Evolutionary conservation across 768 basidiomycete genomes (phyloP).

Genomic region (Mycena indigotica): DNA sequence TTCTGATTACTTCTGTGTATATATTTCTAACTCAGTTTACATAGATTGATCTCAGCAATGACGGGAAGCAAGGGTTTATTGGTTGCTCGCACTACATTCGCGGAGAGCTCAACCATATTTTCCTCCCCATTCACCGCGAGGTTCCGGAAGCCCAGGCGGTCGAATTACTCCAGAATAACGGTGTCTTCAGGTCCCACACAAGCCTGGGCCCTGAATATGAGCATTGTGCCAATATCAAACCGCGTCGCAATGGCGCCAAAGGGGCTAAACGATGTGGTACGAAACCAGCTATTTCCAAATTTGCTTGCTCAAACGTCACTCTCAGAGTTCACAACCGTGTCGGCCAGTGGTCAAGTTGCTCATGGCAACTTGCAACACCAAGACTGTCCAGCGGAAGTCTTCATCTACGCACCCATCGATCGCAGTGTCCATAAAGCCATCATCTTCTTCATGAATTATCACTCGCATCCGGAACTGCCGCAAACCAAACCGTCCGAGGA

Average conservation of each 20-base stretch:
- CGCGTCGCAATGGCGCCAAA: neutral
- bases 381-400: constrained; percentile 9
- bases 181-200: neutral
- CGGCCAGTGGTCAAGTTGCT: neutral
- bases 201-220: neutral
- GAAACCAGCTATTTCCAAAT: too few relatives aligned
- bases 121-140: neutral
- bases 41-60: too few relatives aligned
- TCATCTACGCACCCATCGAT: constrained; percentile 18
- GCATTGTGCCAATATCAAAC: neutral
- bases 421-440: constrained; percentile 14
- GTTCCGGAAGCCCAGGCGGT: neutral
- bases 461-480: constrained; percentile 21
- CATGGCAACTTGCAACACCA: constrained; percentile 15
- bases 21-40: too few relatives aligned
- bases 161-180: neutral
- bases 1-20: too few relatives aligned
- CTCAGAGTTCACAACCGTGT: constrained; percentile 18
- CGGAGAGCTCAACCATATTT: neutral
- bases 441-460: constrained; percentile 7
- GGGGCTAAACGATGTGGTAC: neutral
- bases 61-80: neutral
- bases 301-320: too few relatives aligned
- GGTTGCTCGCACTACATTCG: neutral
- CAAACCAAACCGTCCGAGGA: constrained; percentile 9